Conservation (phyloP, 805 yeast species). For the Torulaspora maleeae region DNA sequence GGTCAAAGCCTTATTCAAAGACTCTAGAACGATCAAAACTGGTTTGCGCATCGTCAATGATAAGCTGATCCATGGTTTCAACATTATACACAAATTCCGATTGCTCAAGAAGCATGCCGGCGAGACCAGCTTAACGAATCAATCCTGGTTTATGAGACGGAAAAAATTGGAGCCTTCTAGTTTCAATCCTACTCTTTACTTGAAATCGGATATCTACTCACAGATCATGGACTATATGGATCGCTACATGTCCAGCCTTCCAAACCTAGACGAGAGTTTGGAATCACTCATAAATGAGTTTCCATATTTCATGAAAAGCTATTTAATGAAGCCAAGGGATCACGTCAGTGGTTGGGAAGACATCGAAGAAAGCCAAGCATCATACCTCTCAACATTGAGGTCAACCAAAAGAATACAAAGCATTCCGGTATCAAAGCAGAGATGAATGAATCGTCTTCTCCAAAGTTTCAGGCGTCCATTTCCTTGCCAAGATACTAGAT, state of each 20-base stretch:
- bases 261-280: conserved; percentile 15
- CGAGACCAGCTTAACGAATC: conserved; percentile 16
- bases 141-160: conserved; percentile 21
- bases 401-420: conserved; percentile 10
- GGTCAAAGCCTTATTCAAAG: conserved; percentile 26
- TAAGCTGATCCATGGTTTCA: conserved; percentile 38
- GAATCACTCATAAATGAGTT: conserved; percentile 22
- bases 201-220: conserved; percentile 24
- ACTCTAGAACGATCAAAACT: conserved; percentile 28
- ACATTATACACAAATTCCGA: conserved; percentile 29
- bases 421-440: neutral
- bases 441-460: neutral
- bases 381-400: conserved; percentile 21
- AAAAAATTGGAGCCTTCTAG: conserved; percentile 19
- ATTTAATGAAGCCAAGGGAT: conserved; percentile 25
- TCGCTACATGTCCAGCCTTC: conserved; percentile 23
- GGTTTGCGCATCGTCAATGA: conserved; percentile 33
- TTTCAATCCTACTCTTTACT: conserved; percentile 27
- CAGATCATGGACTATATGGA: conserved; percentile 19
- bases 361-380: conserved; percentile 19
- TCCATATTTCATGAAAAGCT: conserved; percentile 35
- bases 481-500: neutral
- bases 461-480: neutral
- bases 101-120: conserved; percentile 15
- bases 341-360: conserved; percentile 23